Conservation (phyloP, 73 alveolate genomes). For the Paramecium sexaurelia region DNA sequence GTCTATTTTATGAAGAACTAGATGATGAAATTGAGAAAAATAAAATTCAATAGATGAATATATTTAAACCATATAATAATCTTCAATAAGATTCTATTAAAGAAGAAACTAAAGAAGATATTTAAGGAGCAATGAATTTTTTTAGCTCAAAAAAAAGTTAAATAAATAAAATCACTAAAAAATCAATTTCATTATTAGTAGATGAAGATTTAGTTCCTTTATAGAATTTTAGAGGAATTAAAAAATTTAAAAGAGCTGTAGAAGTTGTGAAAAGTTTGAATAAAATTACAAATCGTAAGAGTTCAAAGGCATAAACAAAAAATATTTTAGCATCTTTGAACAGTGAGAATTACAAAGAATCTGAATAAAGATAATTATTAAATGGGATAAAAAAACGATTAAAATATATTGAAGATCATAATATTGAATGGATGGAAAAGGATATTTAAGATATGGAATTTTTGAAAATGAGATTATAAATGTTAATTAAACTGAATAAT, state of each 20-base stretch:
- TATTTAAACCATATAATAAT: neutral
- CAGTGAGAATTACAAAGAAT: neutral
- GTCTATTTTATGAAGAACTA: constrained; percentile 2
- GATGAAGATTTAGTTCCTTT: constrained; percentile 16
- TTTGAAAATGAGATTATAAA: neutral
- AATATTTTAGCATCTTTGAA: neutral
- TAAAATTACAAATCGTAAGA: neutral
- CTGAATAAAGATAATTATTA: neutral
- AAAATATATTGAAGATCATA: neutral
- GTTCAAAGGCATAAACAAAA: neutral
- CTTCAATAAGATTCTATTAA: neutral
- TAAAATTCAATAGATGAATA: neutral
- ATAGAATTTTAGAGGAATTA: neutral
- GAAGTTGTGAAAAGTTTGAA: neutral
- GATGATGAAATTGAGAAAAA: neutral
- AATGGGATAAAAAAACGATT: neutral
- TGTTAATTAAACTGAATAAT: neutral
- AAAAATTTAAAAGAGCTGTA: constrained; percentile 26
- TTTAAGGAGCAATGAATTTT: neutral
- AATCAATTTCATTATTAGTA: neutral
- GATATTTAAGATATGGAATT: neutral
- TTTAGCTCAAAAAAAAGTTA: neutral
- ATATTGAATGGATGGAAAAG: neutral
- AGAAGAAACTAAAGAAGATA: neutral
- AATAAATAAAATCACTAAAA: neutral